Base-by-base conservation (phyloP, 116 monocot genomes). In the Cymodocea nodosa region DNA sequence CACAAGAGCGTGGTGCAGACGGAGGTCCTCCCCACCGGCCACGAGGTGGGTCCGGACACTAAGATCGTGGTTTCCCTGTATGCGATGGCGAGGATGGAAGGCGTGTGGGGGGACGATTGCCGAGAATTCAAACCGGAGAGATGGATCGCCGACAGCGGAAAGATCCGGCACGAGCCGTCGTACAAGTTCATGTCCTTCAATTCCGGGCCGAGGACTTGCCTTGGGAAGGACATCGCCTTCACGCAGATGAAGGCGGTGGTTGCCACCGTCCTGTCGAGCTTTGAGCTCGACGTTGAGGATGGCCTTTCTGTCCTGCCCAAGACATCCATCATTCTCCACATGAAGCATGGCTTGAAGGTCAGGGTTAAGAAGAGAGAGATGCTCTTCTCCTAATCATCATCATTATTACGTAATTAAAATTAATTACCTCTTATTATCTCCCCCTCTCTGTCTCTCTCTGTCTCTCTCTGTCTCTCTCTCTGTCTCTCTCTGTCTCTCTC, bases 131-230 rank as follows among this genome's bases (percentile, higher is more conserved):
- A 16, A 59, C 80, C 80, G 34, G 80, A 80, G 69, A 35, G 80
- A 60, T 80, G 80, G 80, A 76, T 80, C 34, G 35, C 67, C 17
- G 76, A 72, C n/a, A 6, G 23, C 5, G 72, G 80, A 4, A 68
- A 44, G 68, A 37, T 80, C 35, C 56, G 52, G 51, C 64, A 76
- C 54, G 80, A 73, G 69, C 76, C 80, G 23, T 59, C 80, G 17
- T 73, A 73, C 68, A 80, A 80, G 76, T 80, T 76, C 69, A 23
- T 80, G 58, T 59, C 74, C 13, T 79, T 79, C 62, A 75, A 71
- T 55, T 66, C 70, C 50, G 79, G 79, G 3, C 79, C 75, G 23
- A 66, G 79, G 70, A 75, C 62, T 35, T 79, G 79, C 44, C 36
- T 79, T 23, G 79, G 76, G 14, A 80, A 73, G 59, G 80, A 76